Evolutionary conservation across 306 rosid genomes (phyloP).

Genomic region (Senna tora): DNA sequence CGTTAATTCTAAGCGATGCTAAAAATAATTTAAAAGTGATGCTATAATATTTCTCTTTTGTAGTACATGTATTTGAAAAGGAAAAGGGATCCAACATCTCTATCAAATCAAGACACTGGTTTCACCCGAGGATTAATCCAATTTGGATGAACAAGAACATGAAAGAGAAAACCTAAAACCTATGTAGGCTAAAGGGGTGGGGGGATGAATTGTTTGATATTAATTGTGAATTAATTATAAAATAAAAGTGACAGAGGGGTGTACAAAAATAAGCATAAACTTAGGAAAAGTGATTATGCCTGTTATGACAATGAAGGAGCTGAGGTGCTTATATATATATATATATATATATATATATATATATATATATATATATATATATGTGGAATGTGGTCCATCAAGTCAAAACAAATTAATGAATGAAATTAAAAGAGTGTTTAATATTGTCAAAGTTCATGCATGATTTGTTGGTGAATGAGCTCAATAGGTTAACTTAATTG

Average conservation of each 20-base stretch:
- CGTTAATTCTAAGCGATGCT: too few species aligned
- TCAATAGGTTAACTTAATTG: conserved; percentile 14
- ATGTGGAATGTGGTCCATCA: conserved; percentile 52
- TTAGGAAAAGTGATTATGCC: conserved; percentile 31
- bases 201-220: too few species aligned
- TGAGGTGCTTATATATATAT: background rate
- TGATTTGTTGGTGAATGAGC: conserved; percentile 35
- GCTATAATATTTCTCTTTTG: too few species aligned
- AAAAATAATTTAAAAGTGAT: too few species aligned
- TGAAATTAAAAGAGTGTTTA: background rate
- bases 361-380: too few species aligned
- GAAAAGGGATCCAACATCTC: background rate
- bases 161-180: background rate
- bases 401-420: conserved; percentile 8
- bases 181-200: background rate
- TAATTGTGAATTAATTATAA: background rate
- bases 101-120: background rate
- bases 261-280: conserved; percentile 39
- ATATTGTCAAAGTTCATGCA: conserved; percentile 3
- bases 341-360: too few species aligned
- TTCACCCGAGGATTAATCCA: background rate
- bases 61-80: too few species aligned
- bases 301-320: conserved; percentile 35
- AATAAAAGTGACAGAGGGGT: conserved; percentile 4
- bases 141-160: background rate